Base-by-base conservation (phyloP, 2,329 filamentous ascomycete species). In the Colletotrichum zoysiae region DNA sequence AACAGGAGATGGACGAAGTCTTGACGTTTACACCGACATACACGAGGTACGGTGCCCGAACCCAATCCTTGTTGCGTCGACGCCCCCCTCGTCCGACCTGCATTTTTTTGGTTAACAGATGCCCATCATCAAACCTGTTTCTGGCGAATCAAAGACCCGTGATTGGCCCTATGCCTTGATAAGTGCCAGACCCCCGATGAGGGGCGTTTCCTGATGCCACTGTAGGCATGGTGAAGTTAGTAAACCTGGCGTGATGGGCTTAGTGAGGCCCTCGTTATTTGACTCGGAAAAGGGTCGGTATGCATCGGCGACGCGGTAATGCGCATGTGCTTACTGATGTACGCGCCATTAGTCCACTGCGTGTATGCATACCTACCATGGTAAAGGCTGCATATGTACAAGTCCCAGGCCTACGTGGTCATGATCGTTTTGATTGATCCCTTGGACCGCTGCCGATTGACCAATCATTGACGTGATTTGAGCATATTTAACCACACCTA, bases 21-120 rank as follows among this genome's bases (percentile, higher is more conserved):
- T 57, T 57, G 55, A 57, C 55, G 35, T 40, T 12, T 40, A 12
- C 55, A 57, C 55, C 23, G 35, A 57, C 55, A 57, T n/a, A 12
- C 30, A 9, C 23, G 18, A 33, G 26, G 26, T 8, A 11, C 26
- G 26, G 26, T 6, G 26, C 16, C 50, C 26, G 2, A 26, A 20
- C 26, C 4, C 50, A 9, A 9, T 18, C 18, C 23, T 53, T 20
- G 16, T 14, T 33, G 50, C 14, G 23, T 14, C 5, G 23, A 51
- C 50, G 14, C 50, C 50, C 50, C 46, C 7, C 6, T 23, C 40
- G 40, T 30, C 5, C 14, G 11, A 18, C 14, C 23, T 51, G 23
- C 23, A 30, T 30, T 18, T 9, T 9, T 16, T 33, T 16, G 50
- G 26, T 14, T 53, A 18, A 9, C 33, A 14, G 0, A 7, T 53